phyloP scores from a whole-genome alignment of 495 filamentous ascomycete genomes.

The Podospora didyma region DNA sequence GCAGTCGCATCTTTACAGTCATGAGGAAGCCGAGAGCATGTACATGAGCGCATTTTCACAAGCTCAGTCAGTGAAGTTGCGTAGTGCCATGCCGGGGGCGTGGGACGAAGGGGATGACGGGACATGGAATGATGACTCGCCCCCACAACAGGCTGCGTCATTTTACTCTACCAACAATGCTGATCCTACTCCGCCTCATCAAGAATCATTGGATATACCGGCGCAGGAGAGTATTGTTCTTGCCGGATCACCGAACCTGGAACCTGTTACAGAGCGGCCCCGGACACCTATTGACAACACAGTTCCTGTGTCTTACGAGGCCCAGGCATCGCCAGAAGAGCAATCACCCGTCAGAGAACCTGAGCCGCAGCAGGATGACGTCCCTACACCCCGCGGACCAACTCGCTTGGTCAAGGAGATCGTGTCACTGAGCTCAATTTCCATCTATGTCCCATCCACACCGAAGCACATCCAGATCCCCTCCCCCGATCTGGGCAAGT shows the following conservation, averaged over 20 bases:
- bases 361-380: conserved; percentile 29
- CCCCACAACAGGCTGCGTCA: background rate
- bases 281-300: conserved; percentile 1
- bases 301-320: background rate
- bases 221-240: background rate
- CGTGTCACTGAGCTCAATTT: conserved; percentile 36
- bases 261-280: background rate
- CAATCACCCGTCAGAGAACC: conserved; percentile 2
- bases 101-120: conserved; percentile 46
- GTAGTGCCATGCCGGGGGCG: conserved; percentile 53
- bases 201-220: background rate
- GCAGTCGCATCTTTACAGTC: conserved; percentile 76
- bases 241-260: background rate
- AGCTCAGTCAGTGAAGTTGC: conserved; percentile 33
- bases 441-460: conserved; percentile 40
- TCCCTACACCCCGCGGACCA: conserved; percentile 41
- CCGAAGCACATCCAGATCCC: conserved; percentile 34
- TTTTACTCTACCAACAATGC: background rate
- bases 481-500: conserved; percentile 21
- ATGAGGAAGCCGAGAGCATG: conserved; percentile 93
- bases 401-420: conserved; percentile 47
- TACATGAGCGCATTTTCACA: conserved; percentile 69
- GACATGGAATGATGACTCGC: background rate
- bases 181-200: background rate
- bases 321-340: background rate